phyloP scores from a whole-genome alignment of 345 rosid species.

The Arabis alpina region DNA sequence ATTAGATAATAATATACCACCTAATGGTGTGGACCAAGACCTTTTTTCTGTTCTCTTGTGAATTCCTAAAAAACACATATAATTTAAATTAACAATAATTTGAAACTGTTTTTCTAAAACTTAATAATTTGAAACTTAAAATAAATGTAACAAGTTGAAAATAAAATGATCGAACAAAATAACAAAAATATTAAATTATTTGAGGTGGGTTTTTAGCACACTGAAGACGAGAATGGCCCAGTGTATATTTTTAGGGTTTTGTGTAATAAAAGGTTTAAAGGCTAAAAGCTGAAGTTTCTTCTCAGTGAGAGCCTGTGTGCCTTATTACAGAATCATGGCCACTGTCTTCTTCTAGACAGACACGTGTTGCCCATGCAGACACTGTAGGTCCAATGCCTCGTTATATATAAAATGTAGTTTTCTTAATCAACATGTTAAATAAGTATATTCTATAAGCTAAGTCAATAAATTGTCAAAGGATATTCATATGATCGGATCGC shows the following conservation, averaged over 20 bases:
- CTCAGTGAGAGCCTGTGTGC: conserved; percentile 38
- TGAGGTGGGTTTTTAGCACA: conserved; percentile 36
- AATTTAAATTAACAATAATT: background rate
- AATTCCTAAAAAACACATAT: background rate
- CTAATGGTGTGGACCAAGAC: conserved; percentile 30
- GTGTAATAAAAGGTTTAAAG: conserved; percentile 49
- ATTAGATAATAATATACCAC: conserved; percentile 18
- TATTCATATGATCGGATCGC: too few relatives aligned
- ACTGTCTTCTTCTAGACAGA: conserved; percentile 37
- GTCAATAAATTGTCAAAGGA: too few relatives aligned
- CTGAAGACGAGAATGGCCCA: conserved; percentile 52
- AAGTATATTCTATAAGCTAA: too few relatives aligned
- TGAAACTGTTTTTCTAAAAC: too few relatives aligned
- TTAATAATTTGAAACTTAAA: background rate
- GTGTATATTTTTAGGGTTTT: conserved; percentile 53
- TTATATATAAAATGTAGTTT: too few relatives aligned
- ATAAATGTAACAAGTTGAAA: conserved; percentile 1
- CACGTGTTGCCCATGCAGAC: conserved; percentile 40
- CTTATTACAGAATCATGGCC: conserved; percentile 44
- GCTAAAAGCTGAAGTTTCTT: conserved; percentile 61
- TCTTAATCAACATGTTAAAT: too few relatives aligned
- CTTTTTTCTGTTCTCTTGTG: background rate
- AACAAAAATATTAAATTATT: background rate
- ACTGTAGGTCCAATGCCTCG: background rate
- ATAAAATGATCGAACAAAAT: background rate